Percentiles rank a stretch among this genome's conserved stretches.
These are phyloP conservation scores for Clonostachys rhizophaga DNA, from an alignment of 2,329 filamentous ascomycete species.

Conservation along the genomic window DNA sequence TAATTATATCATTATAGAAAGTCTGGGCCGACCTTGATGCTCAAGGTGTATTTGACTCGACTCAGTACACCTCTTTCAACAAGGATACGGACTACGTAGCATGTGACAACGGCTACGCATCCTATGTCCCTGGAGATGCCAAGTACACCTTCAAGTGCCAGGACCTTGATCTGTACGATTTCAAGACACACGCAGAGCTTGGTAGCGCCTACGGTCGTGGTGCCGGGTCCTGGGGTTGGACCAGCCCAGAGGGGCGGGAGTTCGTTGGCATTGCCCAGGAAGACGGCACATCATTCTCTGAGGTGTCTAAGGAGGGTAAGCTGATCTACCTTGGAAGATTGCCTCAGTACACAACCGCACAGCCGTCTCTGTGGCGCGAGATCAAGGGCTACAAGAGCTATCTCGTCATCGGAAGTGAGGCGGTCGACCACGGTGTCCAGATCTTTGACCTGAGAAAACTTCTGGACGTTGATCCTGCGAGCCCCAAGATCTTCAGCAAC, in stretches of 20 bases:
- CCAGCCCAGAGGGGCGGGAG: conserved; percentile 24
- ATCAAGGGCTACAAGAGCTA: conserved; percentile 24
- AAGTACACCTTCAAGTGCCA: conserved; percentile 13
- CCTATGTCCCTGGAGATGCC: conserved; percentile 10
- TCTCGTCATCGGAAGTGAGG: conserved; percentile 28
- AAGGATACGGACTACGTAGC: conserved; percentile 13
- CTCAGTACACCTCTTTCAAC: conserved; percentile 10
- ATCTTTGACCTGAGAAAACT: conserved; percentile 53
- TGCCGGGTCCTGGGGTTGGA: conserved; percentile 33
- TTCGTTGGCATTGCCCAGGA: conserved; percentile 10
- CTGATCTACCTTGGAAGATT: conserved; percentile 36
- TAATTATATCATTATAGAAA: not conserved
- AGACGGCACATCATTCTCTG: conserved; percentile 37
- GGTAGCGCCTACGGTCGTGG: conserved; percentile 29
- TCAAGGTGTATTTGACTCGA: conserved; percentile 11
- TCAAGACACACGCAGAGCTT: conserved; percentile 44
- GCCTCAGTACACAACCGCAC: conserved; percentile 6
- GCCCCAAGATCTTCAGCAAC: conserved; percentile 12
- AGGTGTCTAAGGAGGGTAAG: conserved; percentile 30
- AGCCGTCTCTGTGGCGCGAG: conserved; percentile 20
- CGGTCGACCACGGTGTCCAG: conserved; percentile 49
- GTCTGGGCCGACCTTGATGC: conserved; percentile 9
- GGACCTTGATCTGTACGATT: conserved; percentile 45
- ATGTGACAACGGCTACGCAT: conserved; percentile 11
- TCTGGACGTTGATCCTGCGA: conserved; percentile 28